Base-by-base conservation (phyloP, 2,329 filamentous ascomycete genomes). In the Penicillium fuscoglaucum region DNA sequence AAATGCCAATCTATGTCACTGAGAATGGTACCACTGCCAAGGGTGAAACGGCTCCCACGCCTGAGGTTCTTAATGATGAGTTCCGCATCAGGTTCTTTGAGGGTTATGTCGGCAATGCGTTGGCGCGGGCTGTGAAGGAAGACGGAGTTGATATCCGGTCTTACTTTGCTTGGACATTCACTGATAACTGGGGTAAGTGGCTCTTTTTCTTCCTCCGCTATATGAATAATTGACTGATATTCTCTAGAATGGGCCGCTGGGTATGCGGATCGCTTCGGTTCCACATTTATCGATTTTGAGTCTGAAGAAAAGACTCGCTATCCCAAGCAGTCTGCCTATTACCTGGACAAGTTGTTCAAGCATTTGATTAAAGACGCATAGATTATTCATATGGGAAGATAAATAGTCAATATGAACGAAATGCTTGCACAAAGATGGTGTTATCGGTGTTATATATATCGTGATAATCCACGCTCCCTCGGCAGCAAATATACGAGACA, bases 1-100 rank as follows among this genome's bases (percentile, higher is more conserved):
- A 82, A 50, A 80, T 83, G 68, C 89, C 90, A 44, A 91, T 93
- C 72, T 92, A 90, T 74, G 86, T 93, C 51, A 93, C 90, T 2
- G 90, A 93, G 78, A 93, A 91, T 73, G 90, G 90, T 9, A 93
- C 90, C 4, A 90, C 87, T 59, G 76, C 92, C 69, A 90, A 90
- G 77, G 87, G 86, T 50, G 90, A 93, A 78, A 90, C 88, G 69
- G 85, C 90, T 53, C 78, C 91, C 62, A 76, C 84, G 2, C 74
- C 89, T 62, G 69, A 88, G 74, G 87, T 91, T 54, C 78, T 93
- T 48, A 79, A 91, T 59, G 90, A 95, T 70, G 85, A 89, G 64
- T 92, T 93, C 80, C 83, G 90, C 40, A 85, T 86, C 59, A 79
- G 86, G 68, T 93, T 93, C 76, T 93, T 90, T 74, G 78, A 86